Percentiles rank a stretch among this genome's conserved stretches.
Evolutionary conservation across 2,329 filamentous ascomycete genomes (phyloP).

Genomic region (Ascochyta pisi): DNA sequence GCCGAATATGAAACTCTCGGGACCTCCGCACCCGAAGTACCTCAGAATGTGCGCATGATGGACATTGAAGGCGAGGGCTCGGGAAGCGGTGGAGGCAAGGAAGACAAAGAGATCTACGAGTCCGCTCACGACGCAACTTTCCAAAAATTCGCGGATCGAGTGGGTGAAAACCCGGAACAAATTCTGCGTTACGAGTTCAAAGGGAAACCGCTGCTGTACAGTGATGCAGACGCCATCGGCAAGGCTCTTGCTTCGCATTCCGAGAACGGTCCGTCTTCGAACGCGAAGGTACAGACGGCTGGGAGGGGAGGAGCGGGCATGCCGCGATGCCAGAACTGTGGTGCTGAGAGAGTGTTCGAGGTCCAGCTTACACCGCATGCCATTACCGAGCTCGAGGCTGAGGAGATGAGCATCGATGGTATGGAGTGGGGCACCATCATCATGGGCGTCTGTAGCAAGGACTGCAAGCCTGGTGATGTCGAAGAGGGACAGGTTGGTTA

Average conservation of each 20-base stretch:
- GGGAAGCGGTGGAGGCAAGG: constrained; percentile 45
- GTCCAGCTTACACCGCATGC: constrained; percentile 90
- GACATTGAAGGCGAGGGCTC: constrained; percentile 46
- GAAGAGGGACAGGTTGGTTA: constrained; percentile 73
- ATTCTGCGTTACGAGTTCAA: constrained; percentile 59
- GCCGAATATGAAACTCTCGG: constrained; percentile 92
- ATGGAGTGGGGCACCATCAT: constrained; percentile 99
- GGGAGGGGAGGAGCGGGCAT: constrained; percentile 56
- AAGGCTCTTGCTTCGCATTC: constrained; percentile 60
- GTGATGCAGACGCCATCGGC: constrained; percentile 76
- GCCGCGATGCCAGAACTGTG: constrained; percentile 79
- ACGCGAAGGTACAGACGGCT: constrained; percentile 38
- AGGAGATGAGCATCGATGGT: constrained; percentile 71
- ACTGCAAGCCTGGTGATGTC: constrained; percentile 72
- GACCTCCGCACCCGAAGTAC: constrained; percentile 57
- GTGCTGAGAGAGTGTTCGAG: constrained; percentile 80
- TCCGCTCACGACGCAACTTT: constrained; percentile 58
- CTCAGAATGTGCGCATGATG: constrained; percentile 54
- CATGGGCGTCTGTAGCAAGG: constrained; percentile 79
- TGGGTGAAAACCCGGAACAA: constrained; percentile 59
- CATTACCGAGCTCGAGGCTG: constrained; percentile 84
- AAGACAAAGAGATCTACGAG: constrained; percentile 58
- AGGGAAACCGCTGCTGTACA: constrained; percentile 73
- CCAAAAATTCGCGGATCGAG: constrained; percentile 59
- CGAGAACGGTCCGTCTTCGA: constrained; percentile 34